Conservation (phyloP, 169 alveolate species). For the Plasmodium vinckei region DNA sequence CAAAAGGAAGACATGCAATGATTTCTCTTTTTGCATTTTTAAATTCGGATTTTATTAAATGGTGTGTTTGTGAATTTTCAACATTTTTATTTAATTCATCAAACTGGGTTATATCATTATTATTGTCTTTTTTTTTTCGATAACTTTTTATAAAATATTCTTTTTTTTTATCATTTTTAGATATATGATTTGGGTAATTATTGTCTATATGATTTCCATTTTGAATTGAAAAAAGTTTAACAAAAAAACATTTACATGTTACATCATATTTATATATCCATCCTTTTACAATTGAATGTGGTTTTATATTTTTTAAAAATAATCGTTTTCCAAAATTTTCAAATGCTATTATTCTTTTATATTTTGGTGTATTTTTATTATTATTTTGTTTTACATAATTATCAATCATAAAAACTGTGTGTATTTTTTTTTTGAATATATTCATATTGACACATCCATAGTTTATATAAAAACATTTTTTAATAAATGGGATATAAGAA, state of each 20-base stretch:
- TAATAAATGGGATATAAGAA: constrained; percentile 55
- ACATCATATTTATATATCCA: constrained; percentile 69
- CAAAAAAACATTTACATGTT: constrained; percentile 27
- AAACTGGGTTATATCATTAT: background rate
- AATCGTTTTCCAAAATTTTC: constrained; percentile 34
- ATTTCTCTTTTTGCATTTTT: background rate
- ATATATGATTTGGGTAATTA: background rate
- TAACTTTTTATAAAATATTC: background rate
- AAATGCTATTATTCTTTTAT: constrained; percentile 45
- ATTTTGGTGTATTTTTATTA: background rate
- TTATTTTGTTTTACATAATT: background rate
- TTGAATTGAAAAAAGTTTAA: constrained; percentile 30
- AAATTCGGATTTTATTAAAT: background rate
- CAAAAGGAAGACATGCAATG: constrained; percentile 66
- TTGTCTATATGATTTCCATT: background rate
- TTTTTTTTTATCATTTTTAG: background rate
- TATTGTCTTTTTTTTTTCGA: background rate
- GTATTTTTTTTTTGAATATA: background rate
- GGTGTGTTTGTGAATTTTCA: no score
- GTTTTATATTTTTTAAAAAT: constrained; percentile 29
- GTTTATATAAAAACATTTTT: constrained; percentile 46
- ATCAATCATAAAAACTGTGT: constrained; percentile 45
- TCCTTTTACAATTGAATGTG: constrained; percentile 61
- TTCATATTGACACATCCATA: constrained; percentile 35
- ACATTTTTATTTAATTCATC: no score